Base-by-base conservation (phyloP, 805 yeast species). In the Yamadazyma sp. region DNA sequence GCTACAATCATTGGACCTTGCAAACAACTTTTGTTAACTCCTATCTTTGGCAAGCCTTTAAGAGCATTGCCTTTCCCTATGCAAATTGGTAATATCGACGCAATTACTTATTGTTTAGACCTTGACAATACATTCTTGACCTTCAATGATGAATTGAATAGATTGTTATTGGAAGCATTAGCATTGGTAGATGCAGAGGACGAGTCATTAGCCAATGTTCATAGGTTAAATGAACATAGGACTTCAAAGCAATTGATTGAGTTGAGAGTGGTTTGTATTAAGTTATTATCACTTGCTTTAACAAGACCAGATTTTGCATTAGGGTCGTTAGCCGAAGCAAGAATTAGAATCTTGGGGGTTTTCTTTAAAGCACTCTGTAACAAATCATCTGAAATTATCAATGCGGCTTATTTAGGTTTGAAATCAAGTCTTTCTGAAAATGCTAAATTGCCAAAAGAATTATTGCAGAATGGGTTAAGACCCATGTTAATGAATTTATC, bases 71-170 rank as follows among this genome's bases (percentile, higher is more conserved):
- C 99, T 0, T 93, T 94, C 64, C 93, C 96, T 4, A 93, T 91
- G 96, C 98, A 94, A 62, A 93, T 93, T 38, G 98, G 98, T 23
- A 89, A 93, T 56, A 89, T 93, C 42, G 98, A 93, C 43, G 98
- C 98, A 1, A 86, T 93, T n/a, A 81, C 95, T 0, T 94, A 81
- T 58, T 91, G 97, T 53, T 64, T 93, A 39, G 78, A 82, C 1
- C 67, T 91, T 31, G 93, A 86, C 9, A 75, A 83, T 43, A 73
- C 96, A 0, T 88, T 91, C 47, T 64, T 91, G 45, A 81, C 82
- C 7, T 91, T 87, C 55, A 86, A 85, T 47, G 98, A 93, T 36
- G 98, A 94, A 52, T 62, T 93, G 40, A 84, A 82, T 40, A 67
- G 99, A 35, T 65, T 94, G 37, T 62, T 93, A 7, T 76, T 86